phyloP scores from a whole-genome alignment of 2,329 filamentous ascomycete species.

The Monilinia fructicola region DNA sequence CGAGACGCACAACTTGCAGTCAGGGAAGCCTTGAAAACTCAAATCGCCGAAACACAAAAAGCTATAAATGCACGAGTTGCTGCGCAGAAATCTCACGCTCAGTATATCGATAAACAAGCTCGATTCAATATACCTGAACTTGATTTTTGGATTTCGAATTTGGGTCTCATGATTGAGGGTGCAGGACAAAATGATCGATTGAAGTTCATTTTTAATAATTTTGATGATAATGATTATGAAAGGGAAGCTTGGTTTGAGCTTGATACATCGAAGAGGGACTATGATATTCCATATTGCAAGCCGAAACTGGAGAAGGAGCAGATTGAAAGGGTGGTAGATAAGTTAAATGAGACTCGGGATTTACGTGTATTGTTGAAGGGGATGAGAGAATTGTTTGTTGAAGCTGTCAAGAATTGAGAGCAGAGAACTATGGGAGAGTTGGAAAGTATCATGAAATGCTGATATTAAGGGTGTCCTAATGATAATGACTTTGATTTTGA shows the following conservation, averaged over 20 bases:
- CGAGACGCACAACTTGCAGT: slow-evolving; percentile 59
- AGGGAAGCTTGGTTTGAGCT: slow-evolving; percentile 93
- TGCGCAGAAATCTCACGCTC: slow-evolving; percentile 70
- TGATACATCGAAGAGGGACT: slow-evolving; percentile 76
- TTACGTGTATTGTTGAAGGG: slow-evolving; percentile 72
- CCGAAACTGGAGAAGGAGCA: slow-evolving; percentile 80
- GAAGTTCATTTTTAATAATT: slow-evolving; percentile 85
- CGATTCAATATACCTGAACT: slow-evolving; percentile 90
- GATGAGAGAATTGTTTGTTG: slow-evolving; percentile 77
- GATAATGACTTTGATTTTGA: neutral
- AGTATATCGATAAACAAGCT: slow-evolving; percentile 77
- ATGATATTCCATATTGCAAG: slow-evolving; percentile 76
- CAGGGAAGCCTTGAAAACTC: slow-evolving; percentile 57
- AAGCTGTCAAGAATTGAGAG: slow-evolving; percentile 51
- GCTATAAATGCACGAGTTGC: slow-evolving; percentile 68
- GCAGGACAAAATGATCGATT: slow-evolving; percentile 80
- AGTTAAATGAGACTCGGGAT: slow-evolving; percentile 78
- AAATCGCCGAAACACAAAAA: slow-evolving; percentile 66
- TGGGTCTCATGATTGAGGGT: slow-evolving; percentile 87
- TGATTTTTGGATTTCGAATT: slow-evolving; percentile 90
- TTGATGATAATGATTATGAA: slow-evolving; percentile 85
- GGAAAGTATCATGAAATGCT: neutral
- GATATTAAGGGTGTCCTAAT: neutral
- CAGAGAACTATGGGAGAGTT: neutral
- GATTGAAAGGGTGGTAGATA: slow-evolving; percentile 73